Percentiles rank a stretch among this genome's conserved stretches.
These are phyloP conservation scores for Gynandropsis gynandra DNA, from an alignment of 345 rosid genomes.

Conservation along the genomic window DNA sequence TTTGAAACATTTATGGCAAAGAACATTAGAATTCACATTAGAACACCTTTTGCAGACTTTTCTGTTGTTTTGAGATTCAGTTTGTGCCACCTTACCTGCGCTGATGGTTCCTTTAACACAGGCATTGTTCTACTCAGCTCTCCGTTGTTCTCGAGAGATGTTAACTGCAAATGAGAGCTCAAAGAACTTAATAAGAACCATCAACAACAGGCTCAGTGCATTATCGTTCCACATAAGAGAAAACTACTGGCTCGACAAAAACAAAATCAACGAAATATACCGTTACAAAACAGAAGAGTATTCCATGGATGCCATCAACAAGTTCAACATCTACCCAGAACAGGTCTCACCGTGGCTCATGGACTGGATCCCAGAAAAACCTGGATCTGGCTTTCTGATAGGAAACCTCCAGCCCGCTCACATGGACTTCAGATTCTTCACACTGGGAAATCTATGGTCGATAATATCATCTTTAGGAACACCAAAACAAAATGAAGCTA, in stretches of 20 bases:
- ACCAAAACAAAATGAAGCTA: constrained; percentile 50
- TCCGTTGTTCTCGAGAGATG: constrained; percentile 85
- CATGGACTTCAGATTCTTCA: constrained; percentile 90
- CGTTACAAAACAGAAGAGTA: constrained; percentile 85
- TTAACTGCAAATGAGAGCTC: constrained; percentile 85
- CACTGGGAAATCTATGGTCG: constrained; percentile 85
- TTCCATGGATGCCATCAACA: constrained; percentile 86
- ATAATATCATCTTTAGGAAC: constrained; percentile 50
- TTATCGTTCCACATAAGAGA: constrained; percentile 89
- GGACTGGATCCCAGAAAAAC: constrained; percentile 83
- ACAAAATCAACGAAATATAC: constrained; percentile 60
- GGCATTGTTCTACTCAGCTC: constrained; percentile 88
- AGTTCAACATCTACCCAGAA: constrained; percentile 94
- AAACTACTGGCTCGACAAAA: constrained; percentile 84
- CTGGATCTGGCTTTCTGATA: constrained; percentile 70
- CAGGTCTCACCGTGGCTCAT: constrained; percentile 86
- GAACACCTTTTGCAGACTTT: not conserved
- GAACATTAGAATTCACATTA: not conserved
- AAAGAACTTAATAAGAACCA: constrained; percentile 63
- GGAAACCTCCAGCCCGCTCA: constrained; percentile 95
- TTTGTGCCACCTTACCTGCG: not conserved
- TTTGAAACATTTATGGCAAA: not conserved
- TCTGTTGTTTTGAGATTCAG: not conserved
- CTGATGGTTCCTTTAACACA: constrained; percentile 23
- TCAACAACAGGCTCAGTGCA: constrained; percentile 85